A percentile compares a stretch with the other conserved stretches of the same genome.
phyloP scores from a whole-genome alignment of 2,329 filamentous ascomycete species.

The Neonectria hederae region DNA sequence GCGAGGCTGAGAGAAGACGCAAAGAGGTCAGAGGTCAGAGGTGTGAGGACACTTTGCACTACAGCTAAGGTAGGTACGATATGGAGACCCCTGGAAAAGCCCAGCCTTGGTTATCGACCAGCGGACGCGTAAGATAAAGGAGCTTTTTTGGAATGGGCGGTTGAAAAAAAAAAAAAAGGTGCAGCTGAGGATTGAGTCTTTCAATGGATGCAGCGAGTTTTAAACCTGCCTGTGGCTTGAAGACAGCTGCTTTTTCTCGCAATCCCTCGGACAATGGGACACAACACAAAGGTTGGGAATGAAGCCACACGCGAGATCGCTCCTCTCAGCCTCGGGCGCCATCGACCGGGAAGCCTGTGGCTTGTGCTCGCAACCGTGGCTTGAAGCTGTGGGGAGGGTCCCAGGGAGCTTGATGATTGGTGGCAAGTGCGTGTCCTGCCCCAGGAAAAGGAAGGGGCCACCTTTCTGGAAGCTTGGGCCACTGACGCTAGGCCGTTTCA shows the following conservation, averaged over 20 bases:
- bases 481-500: slow-evolving; percentile 1
- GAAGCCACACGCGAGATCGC: slow-evolving; percentile 8
- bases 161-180: neutral
- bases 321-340: slow-evolving; percentile 14
- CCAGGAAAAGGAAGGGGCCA: slow-evolving; percentile 9
- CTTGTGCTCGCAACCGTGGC: slow-evolving; percentile 10
- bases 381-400: neutral
- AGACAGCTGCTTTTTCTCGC: neutral
- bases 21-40: neutral
- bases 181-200: neutral
- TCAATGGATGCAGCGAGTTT: neutral
- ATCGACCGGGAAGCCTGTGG: slow-evolving; percentile 12
- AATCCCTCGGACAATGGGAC: neutral
- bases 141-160: neutral
- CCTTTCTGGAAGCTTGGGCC: slow-evolving; percentile 22
- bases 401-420: neutral
- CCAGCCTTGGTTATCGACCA: slow-evolving; percentile 1
- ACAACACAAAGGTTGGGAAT: neutral
- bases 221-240: neutral
- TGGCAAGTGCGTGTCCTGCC: slow-evolving; percentile 1
- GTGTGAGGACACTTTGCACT: slow-evolving; percentile 42
- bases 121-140: neutral
- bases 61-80: slow-evolving; percentile 5
- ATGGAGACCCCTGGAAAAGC: slow-evolving; percentile 2
- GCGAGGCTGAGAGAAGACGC: slow-evolving; percentile 36